phyloP scores from a whole-genome alignment of 495 filamentous ascomycete genomes.

The Tuber calosporum region DNA sequence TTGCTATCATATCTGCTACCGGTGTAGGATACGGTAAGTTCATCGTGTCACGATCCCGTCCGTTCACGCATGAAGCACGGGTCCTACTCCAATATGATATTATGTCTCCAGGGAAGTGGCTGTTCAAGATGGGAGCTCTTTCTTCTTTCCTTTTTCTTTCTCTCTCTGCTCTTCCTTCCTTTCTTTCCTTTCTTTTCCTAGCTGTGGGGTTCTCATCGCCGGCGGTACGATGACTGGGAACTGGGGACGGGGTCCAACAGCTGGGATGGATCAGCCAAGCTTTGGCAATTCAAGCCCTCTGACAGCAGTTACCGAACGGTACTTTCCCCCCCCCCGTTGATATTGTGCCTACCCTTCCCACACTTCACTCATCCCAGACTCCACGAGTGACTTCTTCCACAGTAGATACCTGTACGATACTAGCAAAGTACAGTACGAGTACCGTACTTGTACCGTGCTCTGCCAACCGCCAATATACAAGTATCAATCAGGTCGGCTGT shows the following conservation, averaged over 20 bases:
- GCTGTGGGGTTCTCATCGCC: background rate
- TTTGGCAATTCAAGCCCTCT: background rate
- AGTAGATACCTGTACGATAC: too few species aligned
- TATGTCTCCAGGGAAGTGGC: background rate
- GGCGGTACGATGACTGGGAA: background rate
- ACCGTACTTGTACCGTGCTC: too few species aligned
- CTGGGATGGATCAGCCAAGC: constrained; percentile 1
- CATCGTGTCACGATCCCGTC: background rate
- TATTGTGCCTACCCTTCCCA: too few species aligned
- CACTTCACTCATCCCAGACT: background rate
- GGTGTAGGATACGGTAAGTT: background rate
- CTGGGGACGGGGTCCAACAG: background rate
- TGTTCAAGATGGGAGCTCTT: background rate
- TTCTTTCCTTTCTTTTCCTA: background rate
- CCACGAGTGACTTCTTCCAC: too few species aligned
- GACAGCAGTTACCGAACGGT: background rate
- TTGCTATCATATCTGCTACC: background rate
- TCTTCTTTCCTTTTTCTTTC: background rate
- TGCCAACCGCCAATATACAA: background rate
- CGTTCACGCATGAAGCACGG: background rate
- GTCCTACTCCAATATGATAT: background rate
- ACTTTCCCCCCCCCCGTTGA: background rate
- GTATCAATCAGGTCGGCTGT: too few species aligned
- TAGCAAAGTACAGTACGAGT: too few species aligned
- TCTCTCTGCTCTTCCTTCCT: background rate